Conservation (phyloP, 192 early-diverging fungal genomes). For the Martensiomyces pterosporus region DNA sequence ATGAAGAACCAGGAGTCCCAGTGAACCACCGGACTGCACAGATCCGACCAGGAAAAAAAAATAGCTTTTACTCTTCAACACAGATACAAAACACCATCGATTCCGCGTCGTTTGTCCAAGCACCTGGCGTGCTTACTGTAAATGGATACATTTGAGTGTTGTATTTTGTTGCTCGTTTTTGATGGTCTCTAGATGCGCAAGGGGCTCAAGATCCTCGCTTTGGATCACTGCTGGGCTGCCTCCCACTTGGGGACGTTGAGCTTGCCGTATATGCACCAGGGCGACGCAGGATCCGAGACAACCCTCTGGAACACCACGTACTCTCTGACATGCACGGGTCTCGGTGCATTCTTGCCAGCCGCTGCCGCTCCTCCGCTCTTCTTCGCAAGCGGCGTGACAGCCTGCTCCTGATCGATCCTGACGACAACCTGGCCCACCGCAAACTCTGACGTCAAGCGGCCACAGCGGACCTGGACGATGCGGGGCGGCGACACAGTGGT, state of each 20-base stretch:
- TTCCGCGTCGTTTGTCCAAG: no score
- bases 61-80: background rate
- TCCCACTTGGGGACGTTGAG: slow-evolving; percentile 45
- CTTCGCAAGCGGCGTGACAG: slow-evolving; percentile 13
- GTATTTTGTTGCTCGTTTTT: no score
- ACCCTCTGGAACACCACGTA: slow-evolving; percentile 67
- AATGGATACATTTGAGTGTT: no score
- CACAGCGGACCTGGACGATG: slow-evolving; percentile 58
- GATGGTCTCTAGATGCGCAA: slow-evolving; percentile 2
- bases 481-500: slow-evolving; percentile 52
- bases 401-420: slow-evolving; percentile 63
- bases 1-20: slow-evolving; percentile 30
- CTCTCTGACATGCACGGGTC: slow-evolving; percentile 56
- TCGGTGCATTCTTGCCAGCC: slow-evolving; percentile 49
- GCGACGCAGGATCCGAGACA: slow-evolving; percentile 55
- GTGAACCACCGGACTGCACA: no score
- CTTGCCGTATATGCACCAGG: slow-evolving; percentile 67
- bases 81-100: no score
- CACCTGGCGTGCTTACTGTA: no score
- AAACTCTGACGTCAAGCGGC: slow-evolving; percentile 38
- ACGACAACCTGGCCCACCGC: slow-evolving; percentile 63
- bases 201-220: background rate
- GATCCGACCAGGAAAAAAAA: background rate
- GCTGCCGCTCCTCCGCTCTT: slow-evolving; percentile 38
- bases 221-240: background rate